Evolutionary conservation across 1,284 basidiomycete species (phyloP).

Genomic region (Rhodotorula sp.): DNA sequence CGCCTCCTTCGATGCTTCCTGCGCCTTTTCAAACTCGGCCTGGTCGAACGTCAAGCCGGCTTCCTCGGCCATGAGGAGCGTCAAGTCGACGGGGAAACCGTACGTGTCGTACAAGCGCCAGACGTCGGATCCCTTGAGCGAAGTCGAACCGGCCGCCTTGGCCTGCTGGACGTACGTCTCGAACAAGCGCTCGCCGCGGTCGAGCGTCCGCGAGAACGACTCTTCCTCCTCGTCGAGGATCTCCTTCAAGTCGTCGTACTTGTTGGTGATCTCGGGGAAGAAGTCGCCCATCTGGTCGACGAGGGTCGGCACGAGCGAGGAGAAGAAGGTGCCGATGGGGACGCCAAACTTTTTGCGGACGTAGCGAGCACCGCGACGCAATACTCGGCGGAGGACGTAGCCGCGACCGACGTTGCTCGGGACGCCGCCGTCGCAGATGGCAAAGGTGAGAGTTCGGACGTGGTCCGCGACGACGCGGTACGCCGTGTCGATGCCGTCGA

Average conservation of each 20-base stretch:
- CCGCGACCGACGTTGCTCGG: constrained; percentile 95
- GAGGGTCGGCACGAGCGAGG: constrained; percentile 82
- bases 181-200: constrained; percentile 95
- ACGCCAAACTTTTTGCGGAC: constrained; percentile 94
- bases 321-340: constrained; percentile 94
- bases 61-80: constrained; percentile 96
- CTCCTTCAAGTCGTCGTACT: constrained; percentile 82
- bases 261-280: constrained; percentile 92
- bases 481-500: constrained; percentile 92
- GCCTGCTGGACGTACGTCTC: constrained; percentile 81
- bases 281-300: constrained; percentile 83
- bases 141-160: constrained; percentile 62
- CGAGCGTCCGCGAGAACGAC: constrained; percentile 92
- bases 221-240: constrained; percentile 97
- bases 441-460: constrained; percentile 91
- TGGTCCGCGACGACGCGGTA: constrained; percentile 98
- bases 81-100: constrained; percentile 96
- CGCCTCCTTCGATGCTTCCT: constrained; percentile 83
- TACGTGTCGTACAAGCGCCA: constrained; percentile 99
- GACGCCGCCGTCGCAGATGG: constrained; percentile 92
- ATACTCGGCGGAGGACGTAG: constrained; percentile 89
- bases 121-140: constrained; percentile 85
- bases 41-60: constrained; percentile 82
- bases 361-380: constrained; percentile 88
- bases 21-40: constrained; percentile 84